Conservation (phyloP, 306 rosid species). For the Betula pendula region DNA sequence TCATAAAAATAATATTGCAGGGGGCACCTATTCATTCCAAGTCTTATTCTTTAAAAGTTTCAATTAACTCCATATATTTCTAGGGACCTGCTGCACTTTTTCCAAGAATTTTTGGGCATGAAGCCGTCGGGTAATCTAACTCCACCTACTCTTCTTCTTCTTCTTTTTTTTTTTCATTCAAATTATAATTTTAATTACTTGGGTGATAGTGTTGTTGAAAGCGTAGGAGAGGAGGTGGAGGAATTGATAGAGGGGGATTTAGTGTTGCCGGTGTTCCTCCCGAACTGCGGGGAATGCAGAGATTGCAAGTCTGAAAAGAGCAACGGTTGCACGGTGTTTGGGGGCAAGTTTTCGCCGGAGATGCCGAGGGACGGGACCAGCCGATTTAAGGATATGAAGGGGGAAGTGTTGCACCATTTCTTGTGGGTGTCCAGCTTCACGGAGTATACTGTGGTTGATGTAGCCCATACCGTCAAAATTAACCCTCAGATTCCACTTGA, state of each 20-base stretch:
- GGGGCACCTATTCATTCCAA: too few relatives aligned
- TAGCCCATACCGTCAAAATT: constrained; percentile 47
- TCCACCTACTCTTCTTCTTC: neutral
- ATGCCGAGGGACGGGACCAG: constrained; percentile 61
- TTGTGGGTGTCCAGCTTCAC: constrained; percentile 59
- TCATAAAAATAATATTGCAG: too few relatives aligned
- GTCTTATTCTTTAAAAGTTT: too few relatives aligned
- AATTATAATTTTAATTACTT: too few relatives aligned
- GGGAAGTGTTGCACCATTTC: constrained; percentile 46
- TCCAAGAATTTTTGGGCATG: constrained; percentile 54
- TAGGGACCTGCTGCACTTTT: constrained; percentile 27
- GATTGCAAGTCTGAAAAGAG: constrained; percentile 53
- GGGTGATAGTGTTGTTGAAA: constrained; percentile 49
- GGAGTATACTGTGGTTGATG: constrained; percentile 63
- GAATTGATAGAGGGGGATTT: constrained; percentile 53
- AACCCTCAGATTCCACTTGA: constrained; percentile 41
- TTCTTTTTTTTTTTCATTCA: too few relatives aligned
- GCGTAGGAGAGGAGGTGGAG: constrained; percentile 61
- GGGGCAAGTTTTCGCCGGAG: neutral
- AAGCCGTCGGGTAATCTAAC: constrained; percentile 60
- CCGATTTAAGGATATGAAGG: constrained; percentile 57
- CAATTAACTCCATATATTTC: neutral
- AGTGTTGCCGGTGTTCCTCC: constrained; percentile 56
- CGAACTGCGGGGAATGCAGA: constrained; percentile 58
- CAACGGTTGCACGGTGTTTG: constrained; percentile 42